Base-by-base conservation (phyloP, 83 land plant genomes). In the Picea abies region DNA sequence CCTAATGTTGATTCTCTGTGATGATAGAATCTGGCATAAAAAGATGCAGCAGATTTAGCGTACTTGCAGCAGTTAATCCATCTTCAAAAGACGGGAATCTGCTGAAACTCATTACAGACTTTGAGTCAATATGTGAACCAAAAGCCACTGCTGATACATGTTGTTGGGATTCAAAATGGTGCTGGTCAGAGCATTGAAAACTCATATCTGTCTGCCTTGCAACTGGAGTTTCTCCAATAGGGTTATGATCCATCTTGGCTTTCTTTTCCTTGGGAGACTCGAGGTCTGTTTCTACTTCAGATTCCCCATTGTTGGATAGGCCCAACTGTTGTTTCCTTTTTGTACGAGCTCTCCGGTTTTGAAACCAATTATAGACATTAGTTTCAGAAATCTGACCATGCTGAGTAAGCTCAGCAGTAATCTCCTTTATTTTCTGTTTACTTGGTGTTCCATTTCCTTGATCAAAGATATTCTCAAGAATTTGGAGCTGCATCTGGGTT, bases 341-440 rank as follows among this genome's bases (percentile, higher is more conserved):
- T 11, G 98, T 91, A 5, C 99, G 93, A 15, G 99, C 99, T 69
- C 97, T 91, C 81, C 99, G 84, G 80, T 97, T 97, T 79, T 97
- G 99, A 82, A 97, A 97, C 99, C 99, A 97, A 62, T 97, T 97
- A 67, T 95, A 95, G 17, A 97, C 99, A 83, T 97, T 97, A 9
- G 99, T 85, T 85, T 97, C 99, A 12, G 99, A 88, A 52, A 95
- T 91, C 44, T 88, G 90, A 1, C 99, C 99, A 68, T 90, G 91
- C 79, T 92, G 91, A 0, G 87, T 63, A 16, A 95, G 89, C 75
- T 97, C 95, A 23, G 84, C 25, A 11, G 98, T 87, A 52, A 97
- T 95, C 63, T 93, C 99, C 72, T 91, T 93, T 41, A 97, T 95
- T 89, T 89, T 92, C 78, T 93, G 96, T 90, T 92, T 97, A 89